Base-by-base conservation (phyloP, 345 rosid species). In the Aquilaria yunnanensis region DNA sequence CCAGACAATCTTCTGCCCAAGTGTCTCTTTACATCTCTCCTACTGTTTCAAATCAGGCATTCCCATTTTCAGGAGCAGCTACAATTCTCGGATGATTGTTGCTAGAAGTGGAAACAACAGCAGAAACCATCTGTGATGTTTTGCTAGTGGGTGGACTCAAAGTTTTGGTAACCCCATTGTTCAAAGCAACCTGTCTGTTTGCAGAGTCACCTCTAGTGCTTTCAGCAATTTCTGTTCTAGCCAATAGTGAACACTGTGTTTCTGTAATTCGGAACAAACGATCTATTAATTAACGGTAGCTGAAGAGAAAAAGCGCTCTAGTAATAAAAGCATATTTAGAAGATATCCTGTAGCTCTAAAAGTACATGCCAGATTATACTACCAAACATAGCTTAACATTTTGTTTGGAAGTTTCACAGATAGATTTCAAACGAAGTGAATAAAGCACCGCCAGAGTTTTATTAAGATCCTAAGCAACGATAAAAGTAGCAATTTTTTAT, bases 211-310 rank as follows among this genome's bases (percentile, higher is more conserved):
- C 67, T 81, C 81, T 80, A 45, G 66, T 69, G 45, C 63, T 72
- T 64, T 75, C 47, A 23, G 69, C 65, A 62, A 77, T 16, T 58
- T 89, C 93, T 51, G 74, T 70, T 79, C 94, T 84, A 33, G 87
- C 90, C 32, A 81, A 67, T 12, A 87, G 76, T 56, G 83, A 89
- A 76, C 80, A 89, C 56, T 82, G 77, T 14, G 84, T 80, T 80
- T 95, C 98, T 91, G 87, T 67, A 65, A 69, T 53, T 47, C 13
- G 14, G 71, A 74, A 32, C 57, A 46, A 62, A 51, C 66, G 47
- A 47, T 9, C 46, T 3, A 34, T 77, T 41, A 72, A 56, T 68
- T 54, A n/a, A 51, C 53, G 54, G 51, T 34, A 66, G 33, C 53
- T 16, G 14, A 47, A 16, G 10, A 3, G 4, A 37, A 37, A 9